Evolutionary conservation across 2,329 filamentous ascomycete species (phyloP), one percentile per base, ranked within the genome.

Genomic region (Calonectria ilicicola): DNA sequence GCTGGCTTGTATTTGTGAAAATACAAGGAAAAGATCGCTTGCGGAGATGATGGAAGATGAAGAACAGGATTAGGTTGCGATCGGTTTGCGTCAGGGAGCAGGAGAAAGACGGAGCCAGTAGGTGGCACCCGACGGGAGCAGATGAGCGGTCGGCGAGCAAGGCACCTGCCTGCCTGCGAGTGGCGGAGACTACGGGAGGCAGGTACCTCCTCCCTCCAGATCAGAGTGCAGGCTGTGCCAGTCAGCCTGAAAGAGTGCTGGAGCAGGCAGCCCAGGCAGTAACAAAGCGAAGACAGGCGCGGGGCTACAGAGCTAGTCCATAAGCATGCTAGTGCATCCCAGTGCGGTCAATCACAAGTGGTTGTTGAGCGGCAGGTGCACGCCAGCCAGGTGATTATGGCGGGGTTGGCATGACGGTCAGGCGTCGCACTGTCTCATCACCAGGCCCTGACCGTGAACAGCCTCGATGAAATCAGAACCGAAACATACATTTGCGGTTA

Each of bases 51-150:
- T 75, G 72, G 77, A 75, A 65, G 77, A 74, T 76, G 69, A 71
- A 73, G 77, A 76, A 73, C 53, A n/a, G 69, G 72, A 72, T 72
- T 79, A 81, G 79, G 78, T 80, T 80, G 70, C 77, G 76, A 74
- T 74, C 68, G 69, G 72, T 74, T 76, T 80, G 78, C 78, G 78
- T 80, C 77, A 78, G 80, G 75, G 71, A 78, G 79, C 73, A 78
- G 77, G 77, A 75, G 76, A 74, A 58, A 77, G 77, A 76, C 72
- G 80, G 75, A 63, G 77, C 76, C 77, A 75, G 73, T 74, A 73
- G 77, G 71, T 77, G 76, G 69, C 74, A 78, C 76, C 67, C 53
- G 53, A 74, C 58, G 44, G 53, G 69, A 69, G 73, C 73, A 77
- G 78, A 79, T 78, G 76, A 79, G 78, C 78, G 78, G 78, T 80